Evolutionary conservation across 345 rosid genomes (phyloP).

Genomic region (Rhizophora mangle): DNA sequence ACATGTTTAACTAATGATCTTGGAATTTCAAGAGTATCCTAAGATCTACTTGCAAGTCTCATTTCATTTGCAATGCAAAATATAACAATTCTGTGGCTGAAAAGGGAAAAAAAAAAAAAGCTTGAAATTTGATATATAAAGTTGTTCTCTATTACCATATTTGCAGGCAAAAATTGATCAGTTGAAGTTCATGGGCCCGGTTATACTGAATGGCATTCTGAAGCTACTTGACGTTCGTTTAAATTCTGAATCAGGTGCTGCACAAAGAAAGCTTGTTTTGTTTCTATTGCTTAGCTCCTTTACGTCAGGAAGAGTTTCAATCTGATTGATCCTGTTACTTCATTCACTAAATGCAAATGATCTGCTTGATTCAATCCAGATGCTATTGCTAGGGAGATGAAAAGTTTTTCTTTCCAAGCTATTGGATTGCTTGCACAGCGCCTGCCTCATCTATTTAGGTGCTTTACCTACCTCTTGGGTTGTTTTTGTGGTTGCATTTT

Average conservation of each 20-base stretch:
- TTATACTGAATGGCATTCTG: conserved; percentile 71
- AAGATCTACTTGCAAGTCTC: too few species aligned
- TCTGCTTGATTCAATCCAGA: conserved; percentile 39
- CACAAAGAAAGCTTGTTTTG: conserved; percentile 8
- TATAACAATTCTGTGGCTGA: neutral
- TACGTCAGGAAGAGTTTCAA: conserved; percentile 3
- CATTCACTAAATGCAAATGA: conserved; percentile 12
- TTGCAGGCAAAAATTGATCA: conserved; percentile 78
- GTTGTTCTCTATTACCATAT: conserved; percentile 10
- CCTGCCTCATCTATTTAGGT: conserved; percentile 91
- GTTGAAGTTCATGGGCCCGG: conserved; percentile 90
- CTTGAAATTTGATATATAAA: neutral
- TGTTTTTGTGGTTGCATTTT: conserved; percentile 17
- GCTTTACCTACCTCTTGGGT: conserved; percentile 17
- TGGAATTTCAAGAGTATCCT: too few species aligned
- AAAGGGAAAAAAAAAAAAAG: neutral
- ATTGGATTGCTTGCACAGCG: conserved; percentile 90
- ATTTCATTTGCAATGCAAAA: too few species aligned
- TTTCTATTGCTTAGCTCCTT: neutral
- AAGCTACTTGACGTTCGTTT: conserved; percentile 84
- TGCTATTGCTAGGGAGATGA: conserved; percentile 66
- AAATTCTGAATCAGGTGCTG: conserved; percentile 65
- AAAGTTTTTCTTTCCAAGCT: conserved; percentile 80
- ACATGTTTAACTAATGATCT: too few species aligned
- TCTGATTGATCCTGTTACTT: conserved; percentile 14